Evolutionary conservation across 805 yeast species (phyloP).

Genomic region (Sugiyamaella qingdaonensis): DNA sequence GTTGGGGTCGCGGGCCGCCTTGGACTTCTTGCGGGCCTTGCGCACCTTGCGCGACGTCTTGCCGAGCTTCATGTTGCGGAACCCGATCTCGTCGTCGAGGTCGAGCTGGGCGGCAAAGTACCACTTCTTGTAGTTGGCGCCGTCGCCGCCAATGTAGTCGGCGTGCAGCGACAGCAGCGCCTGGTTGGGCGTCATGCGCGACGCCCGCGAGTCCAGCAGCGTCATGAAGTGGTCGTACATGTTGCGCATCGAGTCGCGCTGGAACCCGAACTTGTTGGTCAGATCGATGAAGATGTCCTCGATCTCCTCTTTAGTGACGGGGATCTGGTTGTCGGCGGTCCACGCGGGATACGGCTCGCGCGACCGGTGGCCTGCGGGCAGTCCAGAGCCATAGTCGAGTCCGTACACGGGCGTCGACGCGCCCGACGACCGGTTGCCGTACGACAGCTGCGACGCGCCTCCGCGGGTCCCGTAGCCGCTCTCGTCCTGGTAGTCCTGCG

Average conservation of each 20-base stretch:
- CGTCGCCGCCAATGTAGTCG: slow-evolving; percentile 88
- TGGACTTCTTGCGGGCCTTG: slow-evolving; percentile 47
- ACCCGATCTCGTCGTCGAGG: slow-evolving; percentile 64
- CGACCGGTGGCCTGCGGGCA: slow-evolving; percentile 46
- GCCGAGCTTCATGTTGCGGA: slow-evolving; percentile 53
- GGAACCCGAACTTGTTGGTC: slow-evolving; percentile 75
- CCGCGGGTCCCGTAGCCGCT: slow-evolving; percentile 19
- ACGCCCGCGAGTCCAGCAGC: slow-evolving; percentile 80
- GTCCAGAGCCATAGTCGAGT: slow-evolving; percentile 43
- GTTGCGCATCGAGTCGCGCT: slow-evolving; percentile 68
- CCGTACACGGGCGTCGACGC: slow-evolving; percentile 93
- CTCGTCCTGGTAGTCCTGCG: slow-evolving; percentile 28
- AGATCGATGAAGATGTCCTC: slow-evolving; percentile 54
- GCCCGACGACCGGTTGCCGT: slow-evolving; percentile 82
- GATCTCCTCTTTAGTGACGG: slow-evolving; percentile 67
- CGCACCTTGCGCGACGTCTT: slow-evolving; percentile 41
- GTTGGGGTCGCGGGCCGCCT: slow-evolving; percentile 43
- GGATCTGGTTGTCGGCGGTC: slow-evolving; percentile 89
- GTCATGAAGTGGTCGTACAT: slow-evolving; percentile 78
- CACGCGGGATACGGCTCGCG: slow-evolving; percentile 98
- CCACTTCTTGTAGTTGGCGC: slow-evolving; percentile 88
- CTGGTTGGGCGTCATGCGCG: slow-evolving; percentile 64
- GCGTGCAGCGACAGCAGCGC: slow-evolving; percentile 79
- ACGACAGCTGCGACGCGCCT: slow-evolving; percentile 56
- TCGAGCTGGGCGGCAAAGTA: slow-evolving; percentile 81